phyloP scores from a whole-genome alignment of 345 rosid genomes.

The Euphorbia peplus region DNA sequence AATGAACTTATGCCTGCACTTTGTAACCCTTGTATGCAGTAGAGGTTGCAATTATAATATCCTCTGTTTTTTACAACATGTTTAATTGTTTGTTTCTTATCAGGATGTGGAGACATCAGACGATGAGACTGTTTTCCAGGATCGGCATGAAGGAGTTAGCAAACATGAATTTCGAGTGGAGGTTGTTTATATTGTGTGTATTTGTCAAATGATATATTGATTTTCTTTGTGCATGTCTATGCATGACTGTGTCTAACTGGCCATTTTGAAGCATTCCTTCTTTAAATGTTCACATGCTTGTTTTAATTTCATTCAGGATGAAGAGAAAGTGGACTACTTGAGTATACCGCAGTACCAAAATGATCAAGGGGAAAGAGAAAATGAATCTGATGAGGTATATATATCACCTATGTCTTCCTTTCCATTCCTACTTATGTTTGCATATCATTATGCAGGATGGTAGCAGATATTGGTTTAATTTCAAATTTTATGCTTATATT shows the following conservation, averaged over 20 bases:
- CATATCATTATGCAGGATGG: background rate
- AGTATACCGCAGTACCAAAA: constrained; percentile 28
- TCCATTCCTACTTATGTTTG: background rate
- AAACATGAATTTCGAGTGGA: constrained; percentile 16
- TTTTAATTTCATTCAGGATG: constrained; percentile 5
- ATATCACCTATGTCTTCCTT: background rate
- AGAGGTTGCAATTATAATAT: background rate
- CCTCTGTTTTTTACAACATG: constrained; percentile 2
- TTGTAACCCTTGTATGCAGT: background rate
- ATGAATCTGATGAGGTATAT: background rate
- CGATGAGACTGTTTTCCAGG: constrained; percentile 27
- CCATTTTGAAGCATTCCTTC: background rate
- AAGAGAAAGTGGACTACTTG: constrained; percentile 12
- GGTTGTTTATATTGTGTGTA: constrained; percentile 39
- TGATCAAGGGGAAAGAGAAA: constrained; percentile 6
- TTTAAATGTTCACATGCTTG: constrained; percentile 1
- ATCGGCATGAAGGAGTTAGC: constrained; percentile 23
- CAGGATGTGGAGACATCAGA: constrained; percentile 40
- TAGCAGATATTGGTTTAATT: background rate
- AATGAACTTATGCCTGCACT: background rate
- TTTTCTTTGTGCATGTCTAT: background rate
- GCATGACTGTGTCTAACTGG: background rate
- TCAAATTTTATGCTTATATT: background rate
- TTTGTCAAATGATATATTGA: background rate
- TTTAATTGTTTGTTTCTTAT: constrained; percentile 6